Percentiles rank a stretch among this genome's conserved stretches.
phyloP scores from a whole-genome alignment of 2,329 filamentous ascomycete genomes.

The Neopestalotiopsis sp. region DNA sequence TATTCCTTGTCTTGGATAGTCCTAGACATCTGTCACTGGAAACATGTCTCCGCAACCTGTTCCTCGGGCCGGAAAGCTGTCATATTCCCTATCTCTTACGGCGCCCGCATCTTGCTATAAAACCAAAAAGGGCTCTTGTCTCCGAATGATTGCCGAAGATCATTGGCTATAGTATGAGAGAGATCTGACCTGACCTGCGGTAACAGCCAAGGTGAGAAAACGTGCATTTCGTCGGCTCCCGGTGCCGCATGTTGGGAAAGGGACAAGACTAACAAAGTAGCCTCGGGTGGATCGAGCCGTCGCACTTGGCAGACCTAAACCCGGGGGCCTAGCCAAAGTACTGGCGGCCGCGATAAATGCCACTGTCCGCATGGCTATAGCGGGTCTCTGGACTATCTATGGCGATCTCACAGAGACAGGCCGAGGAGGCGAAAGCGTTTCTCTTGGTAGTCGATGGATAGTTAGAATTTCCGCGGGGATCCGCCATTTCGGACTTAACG shows the following conservation, averaged over 20 bases:
- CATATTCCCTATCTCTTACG: neutral
- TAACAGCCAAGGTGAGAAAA: neutral
- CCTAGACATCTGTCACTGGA: neutral
- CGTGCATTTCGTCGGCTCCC: neutral
- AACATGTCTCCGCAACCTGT: neutral
- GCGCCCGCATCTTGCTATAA: neutral
- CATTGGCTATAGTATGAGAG: neutral
- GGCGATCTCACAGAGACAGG: neutral
- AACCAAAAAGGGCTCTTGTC: neutral
- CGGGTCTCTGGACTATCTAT: neutral
- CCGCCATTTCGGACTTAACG: neutral
- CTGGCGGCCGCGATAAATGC: neutral
- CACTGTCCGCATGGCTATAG: neutral
- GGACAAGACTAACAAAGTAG: neutral
- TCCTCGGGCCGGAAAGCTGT: neutral
- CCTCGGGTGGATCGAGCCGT: slow-evolving; percentile 1
- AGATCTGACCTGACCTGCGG: neutral
- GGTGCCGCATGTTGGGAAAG: neutral
- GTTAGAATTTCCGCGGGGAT: neutral
- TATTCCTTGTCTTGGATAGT: neutral
- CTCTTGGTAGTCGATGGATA: neutral
- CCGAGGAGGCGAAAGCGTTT: neutral
- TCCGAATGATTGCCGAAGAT: neutral
- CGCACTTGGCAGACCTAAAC: neutral
- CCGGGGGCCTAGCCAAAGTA: neutral